Evolutionary conservation across 2,329 filamentous ascomycete species (phyloP).

Genomic region (Aureobasidium leucospermi): DNA sequence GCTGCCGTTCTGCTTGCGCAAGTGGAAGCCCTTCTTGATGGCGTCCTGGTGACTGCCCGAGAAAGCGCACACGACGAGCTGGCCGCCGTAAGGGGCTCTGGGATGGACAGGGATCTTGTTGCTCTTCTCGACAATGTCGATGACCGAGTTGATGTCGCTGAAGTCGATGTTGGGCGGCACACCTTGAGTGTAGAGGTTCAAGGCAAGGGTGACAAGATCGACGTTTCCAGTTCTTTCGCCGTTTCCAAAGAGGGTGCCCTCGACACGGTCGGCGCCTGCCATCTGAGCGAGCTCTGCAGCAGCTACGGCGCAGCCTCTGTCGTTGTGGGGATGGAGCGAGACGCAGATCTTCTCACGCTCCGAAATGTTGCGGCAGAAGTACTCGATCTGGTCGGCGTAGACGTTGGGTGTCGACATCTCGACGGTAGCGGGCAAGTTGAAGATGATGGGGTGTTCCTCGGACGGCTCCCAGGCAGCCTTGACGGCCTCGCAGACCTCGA

Average conservation of each 20-base stretch:
- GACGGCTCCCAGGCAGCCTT: conserved; percentile 88
- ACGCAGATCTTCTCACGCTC: conserved; percentile 83
- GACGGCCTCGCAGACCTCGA: conserved; percentile 83
- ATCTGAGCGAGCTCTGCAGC: conserved; percentile 91
- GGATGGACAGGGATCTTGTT: conserved; percentile 93
- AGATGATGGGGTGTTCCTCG: conserved; percentile 75
- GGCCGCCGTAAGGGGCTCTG: conserved; percentile 82
- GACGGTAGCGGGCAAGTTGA: conserved; percentile 94
- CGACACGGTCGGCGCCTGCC: conserved; percentile 90
- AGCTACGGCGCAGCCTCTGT: conserved; percentile 81
- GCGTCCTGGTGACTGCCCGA: conserved; percentile 90
- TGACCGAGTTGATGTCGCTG: conserved; percentile 77
- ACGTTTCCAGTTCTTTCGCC: conserved; percentile 95
- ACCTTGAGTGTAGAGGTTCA: conserved; percentile 94
- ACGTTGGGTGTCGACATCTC: conserved; percentile 93
- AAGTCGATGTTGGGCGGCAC: conserved; percentile 82
- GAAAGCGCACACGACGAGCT: conserved; percentile 87
- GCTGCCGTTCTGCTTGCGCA: conserved; percentile 55
- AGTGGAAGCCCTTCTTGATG: conserved; percentile 81
- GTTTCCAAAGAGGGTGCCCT: conserved; percentile 90
- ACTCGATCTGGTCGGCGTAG: conserved; percentile 94
- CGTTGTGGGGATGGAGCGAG: conserved; percentile 90
- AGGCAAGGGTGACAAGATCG: conserved; percentile 81
- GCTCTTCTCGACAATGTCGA: conserved; percentile 81
- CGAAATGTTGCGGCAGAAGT: conserved; percentile 78